phyloP scores from a whole-genome alignment of 2,329 filamentous ascomycete genomes.

The Chrysosporium queenslandicum region DNA sequence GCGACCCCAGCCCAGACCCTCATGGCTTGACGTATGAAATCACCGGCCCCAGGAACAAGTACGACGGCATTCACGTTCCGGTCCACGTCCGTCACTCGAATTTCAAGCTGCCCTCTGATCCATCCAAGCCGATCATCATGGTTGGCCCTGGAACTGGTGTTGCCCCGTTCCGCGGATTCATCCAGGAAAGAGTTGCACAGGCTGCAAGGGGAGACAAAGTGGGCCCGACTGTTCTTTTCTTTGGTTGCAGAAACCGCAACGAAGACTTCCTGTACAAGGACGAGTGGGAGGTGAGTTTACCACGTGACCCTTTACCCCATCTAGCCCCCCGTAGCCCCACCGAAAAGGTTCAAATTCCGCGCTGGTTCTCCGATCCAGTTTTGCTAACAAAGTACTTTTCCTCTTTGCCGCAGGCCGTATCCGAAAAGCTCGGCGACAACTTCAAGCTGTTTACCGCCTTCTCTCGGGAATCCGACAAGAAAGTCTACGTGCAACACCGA shows the following conservation, averaged over 20 bases:
- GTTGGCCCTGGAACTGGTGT: constrained; percentile 90
- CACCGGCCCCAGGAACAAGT: constrained; percentile 86
- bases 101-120: constrained; percentile 96
- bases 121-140: constrained; percentile 88
- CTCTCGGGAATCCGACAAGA: constrained; percentile 75
- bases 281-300: constrained; percentile 76
- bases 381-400: constrained; percentile 10
- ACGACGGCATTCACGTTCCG: constrained; percentile 87
- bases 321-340: constrained; percentile 2
- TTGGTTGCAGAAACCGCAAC: constrained; percentile 75
- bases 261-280: constrained; percentile 89
- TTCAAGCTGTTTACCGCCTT: constrained; percentile 90
- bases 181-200: constrained; percentile 83
- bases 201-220: constrained; percentile 71
- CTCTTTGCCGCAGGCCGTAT: constrained; percentile 57
- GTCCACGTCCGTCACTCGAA: constrained; percentile 96
- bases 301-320: constrained; percentile 5
- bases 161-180: constrained; percentile 87
- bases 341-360: constrained; percentile 1
- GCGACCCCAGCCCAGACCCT: constrained; percentile 58
- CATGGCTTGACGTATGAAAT: constrained; percentile 82
- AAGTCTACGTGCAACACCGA: constrained; percentile 94
- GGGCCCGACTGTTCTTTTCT: constrained; percentile 84
- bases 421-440: constrained; percentile 71
- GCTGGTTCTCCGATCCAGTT: background rate